Percentiles rank a stretch among this genome's conserved stretches.
phyloP scores from a whole-genome alignment of 2,329 filamentous ascomycete genomes.

The Cordyceps militaris region DNA sequence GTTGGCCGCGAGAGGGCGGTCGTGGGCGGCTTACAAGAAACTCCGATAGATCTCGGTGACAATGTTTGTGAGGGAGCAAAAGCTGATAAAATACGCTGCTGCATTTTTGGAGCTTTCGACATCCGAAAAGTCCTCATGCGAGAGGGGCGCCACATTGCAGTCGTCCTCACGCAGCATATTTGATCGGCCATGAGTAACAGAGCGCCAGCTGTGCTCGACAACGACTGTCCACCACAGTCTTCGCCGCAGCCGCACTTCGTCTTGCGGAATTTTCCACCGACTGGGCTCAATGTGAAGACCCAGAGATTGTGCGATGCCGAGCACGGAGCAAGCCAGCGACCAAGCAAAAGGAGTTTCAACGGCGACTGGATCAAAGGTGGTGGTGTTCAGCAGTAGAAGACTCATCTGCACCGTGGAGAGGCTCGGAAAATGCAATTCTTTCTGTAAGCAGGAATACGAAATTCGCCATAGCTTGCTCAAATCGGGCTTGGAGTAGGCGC shows the following conservation, averaged over 20 bases:
- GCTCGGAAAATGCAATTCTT: slow-evolving; percentile 17
- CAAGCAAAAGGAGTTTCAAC: slow-evolving; percentile 17
- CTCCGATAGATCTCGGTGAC: slow-evolving; percentile 11
- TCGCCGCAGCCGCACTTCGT: slow-evolving; percentile 15
- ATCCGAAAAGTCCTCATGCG: slow-evolving; percentile 10
- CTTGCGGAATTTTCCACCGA: slow-evolving; percentile 15
- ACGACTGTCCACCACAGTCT: slow-evolving; percentile 18
- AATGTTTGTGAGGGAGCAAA: slow-evolving; percentile 16
- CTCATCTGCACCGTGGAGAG: slow-evolving; percentile 16
- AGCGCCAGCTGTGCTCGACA: slow-evolving; percentile 17
- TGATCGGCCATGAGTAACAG: slow-evolving; percentile 16
- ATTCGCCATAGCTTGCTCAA: slow-evolving; percentile 16
- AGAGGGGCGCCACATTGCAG: slow-evolving; percentile 15
- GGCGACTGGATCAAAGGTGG: slow-evolving; percentile 15
- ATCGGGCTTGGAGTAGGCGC: slow-evolving; percentile 17
- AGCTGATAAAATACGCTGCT: slow-evolving; percentile 13
- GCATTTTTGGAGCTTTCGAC: background rate
- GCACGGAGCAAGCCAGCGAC: slow-evolving; percentile 14
- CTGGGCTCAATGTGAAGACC: slow-evolving; percentile 15
- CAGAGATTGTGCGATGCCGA: slow-evolving; percentile 15
- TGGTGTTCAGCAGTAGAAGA: slow-evolving; percentile 15
- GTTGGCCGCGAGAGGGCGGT: background rate
- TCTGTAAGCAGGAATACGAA: slow-evolving; percentile 17
- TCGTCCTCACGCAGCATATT: slow-evolving; percentile 17
- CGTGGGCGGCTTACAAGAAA: slow-evolving; percentile 14